A percentile compares a stretch with the other conserved stretches of the same genome.
phyloP scores from a whole-genome alignment of 495 filamentous ascomycete genomes.

The Penicillium egyptiacum region DNA sequence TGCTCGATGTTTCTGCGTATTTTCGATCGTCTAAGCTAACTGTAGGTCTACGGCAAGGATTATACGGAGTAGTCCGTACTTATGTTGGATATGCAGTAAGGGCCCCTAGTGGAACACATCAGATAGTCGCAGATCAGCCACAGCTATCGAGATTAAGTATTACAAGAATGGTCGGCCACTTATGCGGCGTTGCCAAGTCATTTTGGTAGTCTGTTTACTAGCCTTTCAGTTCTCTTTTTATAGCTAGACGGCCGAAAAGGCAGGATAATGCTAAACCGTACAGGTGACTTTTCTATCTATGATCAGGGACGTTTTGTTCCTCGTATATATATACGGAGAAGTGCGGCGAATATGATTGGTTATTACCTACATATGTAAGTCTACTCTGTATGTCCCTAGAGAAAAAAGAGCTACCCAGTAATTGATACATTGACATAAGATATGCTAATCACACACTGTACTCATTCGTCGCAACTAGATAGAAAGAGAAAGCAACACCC shows the following conservation, averaged over 20 bases:
- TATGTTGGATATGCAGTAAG: not conserved
- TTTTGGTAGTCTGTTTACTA: no score
- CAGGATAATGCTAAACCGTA: no score
- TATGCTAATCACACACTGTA: conserved; percentile 12
- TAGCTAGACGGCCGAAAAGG: no score
- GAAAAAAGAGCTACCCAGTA: not conserved
- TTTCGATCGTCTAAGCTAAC: not conserved
- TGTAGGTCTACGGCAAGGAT: not conserved
- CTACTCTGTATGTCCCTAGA: not conserved
- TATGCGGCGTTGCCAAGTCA: no score
- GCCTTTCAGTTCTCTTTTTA: no score
- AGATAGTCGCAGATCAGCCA: not conserved
- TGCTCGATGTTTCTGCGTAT: not conserved
- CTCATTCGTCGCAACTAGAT: conserved; percentile 13
- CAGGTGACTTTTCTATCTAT: no score
- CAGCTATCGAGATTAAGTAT: not conserved
- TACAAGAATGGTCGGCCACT: no score
- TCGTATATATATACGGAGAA: not conserved
- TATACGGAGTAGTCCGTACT: not conserved
- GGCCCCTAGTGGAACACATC: not conserved
- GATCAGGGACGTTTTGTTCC: not conserved
- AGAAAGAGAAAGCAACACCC: conserved; percentile 11
- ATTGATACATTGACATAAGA: conserved; percentile 4
- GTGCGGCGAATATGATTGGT: not conserved
- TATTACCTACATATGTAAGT: no score